A percentile compares a stretch with the other conserved stretches of the same genome.
These are phyloP conservation scores for Daldinia caldariorum DNA, from an alignment of 495 filamentous ascomycete genomes.

Conservation along the genomic window DNA sequence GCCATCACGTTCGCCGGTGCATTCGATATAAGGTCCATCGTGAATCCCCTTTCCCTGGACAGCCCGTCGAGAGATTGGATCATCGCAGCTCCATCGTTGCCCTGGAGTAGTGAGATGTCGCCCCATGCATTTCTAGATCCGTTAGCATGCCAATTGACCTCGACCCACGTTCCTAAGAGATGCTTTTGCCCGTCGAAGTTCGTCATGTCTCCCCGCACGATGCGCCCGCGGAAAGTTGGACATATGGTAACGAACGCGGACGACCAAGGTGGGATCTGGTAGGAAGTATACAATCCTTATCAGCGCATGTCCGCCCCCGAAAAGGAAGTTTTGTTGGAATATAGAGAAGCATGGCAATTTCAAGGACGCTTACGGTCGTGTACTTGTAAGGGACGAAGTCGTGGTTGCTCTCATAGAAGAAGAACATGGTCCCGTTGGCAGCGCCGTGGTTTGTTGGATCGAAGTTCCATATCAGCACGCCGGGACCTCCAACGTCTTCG, in stretches of 20 bases:
- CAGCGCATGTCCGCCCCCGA: neutral
- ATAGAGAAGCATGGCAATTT: neutral
- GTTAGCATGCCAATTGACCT: constrained; percentile 38
- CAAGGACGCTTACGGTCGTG: neutral
- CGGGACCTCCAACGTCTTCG: constrained; percentile 27
- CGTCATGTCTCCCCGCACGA: constrained; percentile 22
- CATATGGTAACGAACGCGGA: constrained; percentile 26
- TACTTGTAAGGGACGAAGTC: constrained; percentile 39
- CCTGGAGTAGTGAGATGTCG: constrained; percentile 35
- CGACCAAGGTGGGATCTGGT: constrained; percentile 29
- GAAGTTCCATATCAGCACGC: constrained; percentile 30
- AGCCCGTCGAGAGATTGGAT: constrained; percentile 34
- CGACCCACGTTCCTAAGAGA: constrained; percentile 33
- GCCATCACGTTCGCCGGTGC: constrained; percentile 21
- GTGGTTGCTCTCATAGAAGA: constrained; percentile 35
- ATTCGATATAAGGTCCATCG: constrained; percentile 22
- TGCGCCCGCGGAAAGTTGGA: constrained; percentile 29
- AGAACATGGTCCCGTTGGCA: constrained; percentile 30
- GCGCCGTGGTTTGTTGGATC: constrained; percentile 28
- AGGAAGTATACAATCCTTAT: neutral
- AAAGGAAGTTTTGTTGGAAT: neutral
- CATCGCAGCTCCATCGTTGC: constrained; percentile 30
- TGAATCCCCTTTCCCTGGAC: constrained; percentile 27
- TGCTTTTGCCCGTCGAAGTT: constrained; percentile 29
- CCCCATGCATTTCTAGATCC: constrained; percentile 29